Evolutionary conservation across 371 early-diverging fungal species (phyloP), one percentile per base, ranked within the genome.

Genomic region (Amoeboaphelidium protococcarum): DNA sequence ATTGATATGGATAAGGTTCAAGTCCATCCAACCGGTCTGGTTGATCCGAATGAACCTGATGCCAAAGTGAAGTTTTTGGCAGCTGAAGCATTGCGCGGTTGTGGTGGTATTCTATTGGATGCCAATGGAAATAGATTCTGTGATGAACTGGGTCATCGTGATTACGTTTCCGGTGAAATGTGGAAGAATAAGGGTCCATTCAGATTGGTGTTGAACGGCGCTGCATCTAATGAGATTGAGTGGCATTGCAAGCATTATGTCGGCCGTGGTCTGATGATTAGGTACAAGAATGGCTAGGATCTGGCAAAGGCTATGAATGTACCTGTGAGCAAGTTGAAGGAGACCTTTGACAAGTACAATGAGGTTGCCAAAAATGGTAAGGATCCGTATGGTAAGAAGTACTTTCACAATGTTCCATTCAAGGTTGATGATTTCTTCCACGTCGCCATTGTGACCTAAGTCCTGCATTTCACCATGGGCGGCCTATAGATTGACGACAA

Each of bases 381-480:
- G 16, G 6, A 16, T 31, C 37, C 37, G 6, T 31, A 10, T 31
- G 37, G 37, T 10, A 31, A 31, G 37, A 31, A 31, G 16, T 31
- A 31, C 37, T 31, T 31, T 72, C 80, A 81, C 56, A 81, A 80
- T 53, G 54, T 66, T 3, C 82, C 82, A 49, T 72, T 73, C 67
- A 58, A 65, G 46, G 72, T 73, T 50, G 65, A 74, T 64, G 81
- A 80, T 57, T 67, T 52, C 25, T 82, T 72, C 52, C 77, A 81
- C 58, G 86, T 89, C 50, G 80, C 82, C 21, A 63, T 72, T 24
- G 80, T 92, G 69, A 75, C 80, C 50, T 90, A 90, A 22, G 82
- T 83, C 26, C 73, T 87, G 42, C 94, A 92, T 63, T 92, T 85
- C 54, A 86, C 91, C 23, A 90, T 90, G 91, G 92, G 92, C 65